phyloP scores from a whole-genome alignment of 305 asterid genomes.

The Fraxinus platypoda region DNA sequence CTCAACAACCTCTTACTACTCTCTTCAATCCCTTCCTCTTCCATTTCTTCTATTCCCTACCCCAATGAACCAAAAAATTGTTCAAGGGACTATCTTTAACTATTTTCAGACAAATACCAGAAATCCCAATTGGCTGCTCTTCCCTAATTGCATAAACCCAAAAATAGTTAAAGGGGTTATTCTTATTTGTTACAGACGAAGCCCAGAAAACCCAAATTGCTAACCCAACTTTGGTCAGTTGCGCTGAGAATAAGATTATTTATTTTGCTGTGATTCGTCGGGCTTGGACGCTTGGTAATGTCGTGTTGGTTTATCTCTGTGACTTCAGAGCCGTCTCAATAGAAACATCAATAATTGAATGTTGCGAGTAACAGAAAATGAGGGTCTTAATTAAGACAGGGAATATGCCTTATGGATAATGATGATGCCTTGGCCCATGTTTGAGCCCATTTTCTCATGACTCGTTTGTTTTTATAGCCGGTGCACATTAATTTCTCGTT shows the following conservation, averaged over 20 bases:
- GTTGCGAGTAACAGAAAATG: background rate
- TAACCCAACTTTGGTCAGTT: background rate
- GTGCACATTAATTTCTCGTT: too few species aligned
- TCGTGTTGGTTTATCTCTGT: background rate
- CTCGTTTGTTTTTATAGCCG: too few species aligned
- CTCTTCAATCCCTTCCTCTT: conserved; percentile 61
- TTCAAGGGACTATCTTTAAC: background rate
- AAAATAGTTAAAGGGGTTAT: background rate
- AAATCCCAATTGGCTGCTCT: conserved; percentile 5
- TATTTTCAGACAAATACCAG: conserved; percentile 12
- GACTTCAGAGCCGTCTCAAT: background rate
- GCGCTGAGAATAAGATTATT: background rate
- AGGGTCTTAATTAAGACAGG: background rate
- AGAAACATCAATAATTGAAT: background rate
- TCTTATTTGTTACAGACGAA: background rate
- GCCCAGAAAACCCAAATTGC: background rate
- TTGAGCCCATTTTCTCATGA: too few species aligned
- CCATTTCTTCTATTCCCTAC: conserved; percentile 32
- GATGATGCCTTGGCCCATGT: background rate
- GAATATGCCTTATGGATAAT: background rate
- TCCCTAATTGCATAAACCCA: background rate
- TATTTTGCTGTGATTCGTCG: background rate
- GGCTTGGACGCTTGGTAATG: background rate
- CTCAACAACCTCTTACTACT: conserved; percentile 53
- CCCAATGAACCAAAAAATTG: background rate